A percentile compares a stretch with the other conserved stretches of the same genome.
Evolutionary conservation across 73 alveolate species (phyloP).

Genomic region (Paraurostyla sp.): DNA sequence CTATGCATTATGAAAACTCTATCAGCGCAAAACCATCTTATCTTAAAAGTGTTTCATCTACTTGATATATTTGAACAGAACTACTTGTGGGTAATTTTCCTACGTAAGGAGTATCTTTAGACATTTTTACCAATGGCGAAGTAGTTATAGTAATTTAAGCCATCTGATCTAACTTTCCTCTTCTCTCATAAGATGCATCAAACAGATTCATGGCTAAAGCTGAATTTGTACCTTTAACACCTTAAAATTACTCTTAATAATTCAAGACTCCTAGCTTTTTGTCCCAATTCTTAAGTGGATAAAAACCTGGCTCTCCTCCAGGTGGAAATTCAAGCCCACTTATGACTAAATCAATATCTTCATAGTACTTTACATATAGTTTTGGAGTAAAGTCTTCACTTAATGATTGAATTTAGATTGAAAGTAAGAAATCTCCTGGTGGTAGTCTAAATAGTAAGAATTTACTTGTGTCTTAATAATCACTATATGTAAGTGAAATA

Average conservation of each 20-base stretch:
- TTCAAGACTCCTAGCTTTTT: neutral
- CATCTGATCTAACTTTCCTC: neutral
- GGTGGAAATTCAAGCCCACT: slow-evolving; percentile 57
- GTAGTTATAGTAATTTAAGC: slow-evolving; percentile 17
- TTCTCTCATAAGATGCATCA: neutral
- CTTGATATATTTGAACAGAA: neutral
- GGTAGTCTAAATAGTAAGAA: slow-evolving; percentile 10
- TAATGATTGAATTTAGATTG: neutral
- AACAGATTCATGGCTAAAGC: slow-evolving; percentile 30
- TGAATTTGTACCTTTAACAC: neutral
- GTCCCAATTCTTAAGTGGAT: slow-evolving; percentile 28
- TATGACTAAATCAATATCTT: neutral
- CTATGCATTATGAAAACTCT: slow-evolving; percentile 24
- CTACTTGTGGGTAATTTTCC: neutral
- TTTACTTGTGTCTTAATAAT: slow-evolving; percentile 9
- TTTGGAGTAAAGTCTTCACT: neutral
- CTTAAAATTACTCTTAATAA: neutral
- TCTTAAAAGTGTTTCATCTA: neutral
- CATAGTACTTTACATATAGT: neutral
- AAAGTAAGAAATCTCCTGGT: slow-evolving; percentile 13
- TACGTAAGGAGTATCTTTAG: neutral
- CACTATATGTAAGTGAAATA: neutral
- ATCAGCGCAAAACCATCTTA: neutral
- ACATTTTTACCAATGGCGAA: neutral
- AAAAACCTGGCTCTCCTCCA: neutral